phyloP scores from a whole-genome alignment of 1,284 basidiomycete genomes.

The Coniferiporia sulphurascens region DNA sequence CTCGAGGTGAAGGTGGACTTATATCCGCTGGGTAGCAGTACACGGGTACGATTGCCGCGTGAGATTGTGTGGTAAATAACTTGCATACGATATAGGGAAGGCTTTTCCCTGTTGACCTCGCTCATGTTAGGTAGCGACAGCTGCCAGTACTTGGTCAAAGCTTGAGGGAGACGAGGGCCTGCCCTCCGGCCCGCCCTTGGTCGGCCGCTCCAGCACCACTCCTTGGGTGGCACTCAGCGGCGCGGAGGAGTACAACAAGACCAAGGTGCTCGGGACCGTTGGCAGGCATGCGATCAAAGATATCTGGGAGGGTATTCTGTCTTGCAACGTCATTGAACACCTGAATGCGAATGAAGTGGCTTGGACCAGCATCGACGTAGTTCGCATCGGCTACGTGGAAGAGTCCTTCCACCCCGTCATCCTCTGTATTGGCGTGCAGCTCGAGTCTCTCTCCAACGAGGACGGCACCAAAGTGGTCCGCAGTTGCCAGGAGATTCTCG shows the following conservation, averaged over 20 bases:
- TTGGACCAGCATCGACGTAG: constrained; percentile 25
- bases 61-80: too few relatives aligned
- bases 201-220: constrained; percentile 19
- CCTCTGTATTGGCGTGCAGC: constrained; percentile 19
- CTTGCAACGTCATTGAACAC: constrained; percentile 14
- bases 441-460: constrained; percentile 11
- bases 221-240: constrained; percentile 22
- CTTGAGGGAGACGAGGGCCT: too few relatives aligned
- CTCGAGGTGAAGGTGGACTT: too few relatives aligned
- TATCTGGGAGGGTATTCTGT: constrained; percentile 24
- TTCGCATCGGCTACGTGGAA: constrained; percentile 22
- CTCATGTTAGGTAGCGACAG: too few relatives aligned
- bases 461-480: constrained; percentile 13
- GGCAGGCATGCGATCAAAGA: constrained; percentile 22
- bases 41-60: too few relatives aligned
- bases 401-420: constrained; percentile 11
- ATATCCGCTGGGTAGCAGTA: too few relatives aligned
- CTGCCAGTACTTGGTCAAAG: too few relatives aligned
- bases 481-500: constrained; percentile 16
- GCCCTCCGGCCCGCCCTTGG: constrained; percentile 14
- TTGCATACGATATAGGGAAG: too few relatives aligned
- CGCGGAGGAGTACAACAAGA: constrained; percentile 21
- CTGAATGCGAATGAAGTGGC: constrained; percentile 20
- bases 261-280: constrained; percentile 24
- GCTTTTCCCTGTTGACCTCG: too few relatives aligned